Base-by-base conservation (phyloP, 2,329 filamentous ascomycete species). In the Neofusicoccum sp. region DNA sequence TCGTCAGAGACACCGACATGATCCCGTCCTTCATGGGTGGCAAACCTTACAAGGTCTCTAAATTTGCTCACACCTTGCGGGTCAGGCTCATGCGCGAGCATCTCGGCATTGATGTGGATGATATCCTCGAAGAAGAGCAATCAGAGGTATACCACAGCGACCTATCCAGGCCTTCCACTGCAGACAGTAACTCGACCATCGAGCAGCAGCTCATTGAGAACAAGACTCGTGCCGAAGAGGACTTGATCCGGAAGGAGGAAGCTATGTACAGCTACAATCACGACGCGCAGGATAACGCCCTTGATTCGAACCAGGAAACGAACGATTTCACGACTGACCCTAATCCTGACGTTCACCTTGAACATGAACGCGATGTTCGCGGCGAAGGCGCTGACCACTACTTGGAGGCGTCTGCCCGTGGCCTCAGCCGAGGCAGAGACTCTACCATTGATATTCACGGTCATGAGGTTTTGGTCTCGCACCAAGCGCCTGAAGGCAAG, bases 21-120 rank as follows among this genome's bases (percentile, higher is more conserved):
- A 85, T 97, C 61, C 88, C 86, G 81, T 96, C 93, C 5, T 90
- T 85, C 58, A 98, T 99, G 95, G 92, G 85, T 56, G 93, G 93
- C 38, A 82, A 89, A 68, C 90, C 92, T 4, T 99, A 96, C 73
- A 86, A 88, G 60, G 95, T 98, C 36, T 93, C 92, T 44, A 87
- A 91, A 28, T 99, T 97, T 74, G 90, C 95, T 5, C 93, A 98
- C 73, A 95, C 91, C 0, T 83, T 99, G 57, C 91, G 95, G 31
- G 87, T 97, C 79, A 89, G 95, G 28, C 81, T 98, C 51, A 98
- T 98, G 95, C 86, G 93, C 64, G 95, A 99, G 75, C 95, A 99
- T 78, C 81, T 99, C 31, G 95, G 95, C n/a, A 80, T 98, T 40
- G 93, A 98, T 70, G 91, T 96, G 3, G 95, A 99, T 73, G 90